phyloP scores from a whole-genome alignment of 1,284 basidiomycete species.

The Xerocomus amazonicus region DNA sequence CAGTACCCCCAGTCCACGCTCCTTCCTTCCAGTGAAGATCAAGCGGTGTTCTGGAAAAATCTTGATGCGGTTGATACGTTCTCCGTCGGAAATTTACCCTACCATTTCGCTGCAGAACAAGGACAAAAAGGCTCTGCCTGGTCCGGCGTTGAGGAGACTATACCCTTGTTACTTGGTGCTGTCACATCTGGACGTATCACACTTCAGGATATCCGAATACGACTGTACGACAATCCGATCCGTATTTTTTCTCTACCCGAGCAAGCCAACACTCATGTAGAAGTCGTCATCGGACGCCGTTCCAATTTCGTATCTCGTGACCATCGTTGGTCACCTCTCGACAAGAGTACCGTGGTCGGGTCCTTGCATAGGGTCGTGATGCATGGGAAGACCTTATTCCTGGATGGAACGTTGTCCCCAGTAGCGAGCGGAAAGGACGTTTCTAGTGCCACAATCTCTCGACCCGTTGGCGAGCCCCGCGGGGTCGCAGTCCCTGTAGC shows the following conservation, averaged over 20 bases:
- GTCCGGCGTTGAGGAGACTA: conserved; percentile 85
- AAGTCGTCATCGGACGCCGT: conserved; percentile 85
- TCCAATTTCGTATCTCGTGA: conserved; percentile 52
- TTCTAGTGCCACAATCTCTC: conserved; percentile 60
- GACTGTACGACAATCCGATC: conserved; percentile 89
- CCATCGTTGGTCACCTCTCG: conserved; percentile 83
- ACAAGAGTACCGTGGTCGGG: conserved; percentile 64
- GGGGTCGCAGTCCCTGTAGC: conserved; percentile 10
- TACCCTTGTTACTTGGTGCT: conserved; percentile 86
- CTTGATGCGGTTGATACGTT: conserved; percentile 87
- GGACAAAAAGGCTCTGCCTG: conserved; percentile 64
- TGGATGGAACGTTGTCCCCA: conserved; percentile 82
- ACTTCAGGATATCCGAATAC: conserved; percentile 76
- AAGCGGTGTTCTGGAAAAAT: conserved; percentile 85
- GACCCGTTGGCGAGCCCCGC: conserved; percentile 37
- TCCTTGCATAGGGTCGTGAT: conserved; percentile 89
- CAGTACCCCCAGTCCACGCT: conserved; percentile 66
- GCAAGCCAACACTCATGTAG: conserved; percentile 84
- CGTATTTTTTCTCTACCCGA: conserved; percentile 90
- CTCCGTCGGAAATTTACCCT: conserved; percentile 85
- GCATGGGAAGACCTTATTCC: conserved; percentile 87
- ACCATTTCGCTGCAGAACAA: conserved; percentile 69
- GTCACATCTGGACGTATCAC: conserved; percentile 80
- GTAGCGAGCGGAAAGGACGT: conserved; percentile 73
- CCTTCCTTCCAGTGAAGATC: conserved; percentile 79